Base-by-base conservation (phyloP, 805 yeast species). In the Saccharomycopsis fibuligera region DNA sequence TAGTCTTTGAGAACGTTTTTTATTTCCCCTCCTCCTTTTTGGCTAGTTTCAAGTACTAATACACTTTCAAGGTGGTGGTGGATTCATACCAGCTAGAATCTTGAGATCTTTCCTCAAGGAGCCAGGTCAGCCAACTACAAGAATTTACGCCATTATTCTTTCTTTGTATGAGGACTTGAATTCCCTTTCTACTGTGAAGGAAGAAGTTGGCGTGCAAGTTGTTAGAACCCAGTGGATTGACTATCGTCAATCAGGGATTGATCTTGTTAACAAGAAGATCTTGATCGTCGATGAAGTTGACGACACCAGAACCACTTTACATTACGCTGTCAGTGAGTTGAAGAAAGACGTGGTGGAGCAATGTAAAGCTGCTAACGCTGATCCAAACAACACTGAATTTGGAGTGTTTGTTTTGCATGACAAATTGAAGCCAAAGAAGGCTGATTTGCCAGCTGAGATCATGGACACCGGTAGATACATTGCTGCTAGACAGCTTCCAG, bases 41-140 rank as follows among this genome's bases (percentile, higher is more conserved):
- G n/a, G n/a, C n/a, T n/a, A n/a, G n/a, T n/a, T n/a, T n/a, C n/a
- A n/a, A n/a, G n/a, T n/a, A n/a, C n/a, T n/a, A n/a, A n/a, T n/a
- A n/a, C n/a, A n/a, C n/a, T n/a, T n/a, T n/a, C n/a, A n/a, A n/a
- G n/a, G n/a, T 61, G 96, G 96, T 59, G 96, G 99, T 63, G 99
- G 98, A 1, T 87, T 91, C 66, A 93, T 91, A 50, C 99, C 98
- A 24, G 97, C 99, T 6, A 80, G 99, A 65, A 93, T 93, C 68
- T 75, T 91, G 64, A 80, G 99, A 66, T 82, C 98, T 1, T 93
- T 91, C 67, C 72, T 91, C 57, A 91, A 90, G 67, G 85, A 83
- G 57, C 86, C 85, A 27, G 95, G 95, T 52, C 72, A 82, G 52
- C 91, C 95, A 58, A 91, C 90, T 60, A 83, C 89, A 53, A 83